A percentile compares a stretch with the other conserved stretches of the same genome.
phyloP scores from a whole-genome alignment of 805 yeast species.

The Yamadazyma kitorensis region DNA sequence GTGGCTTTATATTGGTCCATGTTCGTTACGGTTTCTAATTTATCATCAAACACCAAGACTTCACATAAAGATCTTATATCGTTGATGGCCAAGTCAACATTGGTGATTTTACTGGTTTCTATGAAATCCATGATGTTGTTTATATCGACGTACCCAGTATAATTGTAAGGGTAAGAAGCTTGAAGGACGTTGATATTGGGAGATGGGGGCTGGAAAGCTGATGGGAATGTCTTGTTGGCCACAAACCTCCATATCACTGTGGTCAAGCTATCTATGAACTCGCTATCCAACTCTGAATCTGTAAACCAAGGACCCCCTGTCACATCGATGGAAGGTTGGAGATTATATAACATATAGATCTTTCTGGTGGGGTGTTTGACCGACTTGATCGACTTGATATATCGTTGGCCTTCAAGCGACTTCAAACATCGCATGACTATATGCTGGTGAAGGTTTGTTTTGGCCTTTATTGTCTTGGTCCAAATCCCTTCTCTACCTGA shows the following conservation, averaged over 20 bases:
- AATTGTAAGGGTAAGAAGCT: constrained; percentile 53
- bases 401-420: constrained; percentile 72
- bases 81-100: constrained; percentile 68
- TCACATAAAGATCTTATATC: constrained; percentile 85
- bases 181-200: constrained; percentile 39
- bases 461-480: constrained; percentile 88
- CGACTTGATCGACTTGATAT: constrained; percentile 84
- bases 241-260: constrained; percentile 87
- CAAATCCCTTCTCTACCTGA: constrained; percentile 94
- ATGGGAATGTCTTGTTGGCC: constrained; percentile 73
- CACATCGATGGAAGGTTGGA: constrained; percentile 92
- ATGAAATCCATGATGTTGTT: constrained; percentile 76
- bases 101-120: constrained; percentile 65
- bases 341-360: constrained; percentile 89
- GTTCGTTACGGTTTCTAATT: constrained; percentile 58
- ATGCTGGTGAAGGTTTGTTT: constrained; percentile 86
- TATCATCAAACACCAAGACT: constrained; percentile 84
- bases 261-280: constrained; percentile 80
- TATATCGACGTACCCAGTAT: constrained; percentile 66
- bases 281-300: constrained; percentile 90
- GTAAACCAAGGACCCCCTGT: constrained; percentile 99
- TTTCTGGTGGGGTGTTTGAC: constrained; percentile 93
- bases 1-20: constrained; percentile 73
- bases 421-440: constrained; percentile 84
- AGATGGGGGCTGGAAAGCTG: constrained; percentile 52